Percentiles rank a stretch among this genome's conserved stretches.
phyloP scores from a whole-genome alignment of 2,329 filamentous ascomycete species.

The Ophiostoma sp. region DNA sequence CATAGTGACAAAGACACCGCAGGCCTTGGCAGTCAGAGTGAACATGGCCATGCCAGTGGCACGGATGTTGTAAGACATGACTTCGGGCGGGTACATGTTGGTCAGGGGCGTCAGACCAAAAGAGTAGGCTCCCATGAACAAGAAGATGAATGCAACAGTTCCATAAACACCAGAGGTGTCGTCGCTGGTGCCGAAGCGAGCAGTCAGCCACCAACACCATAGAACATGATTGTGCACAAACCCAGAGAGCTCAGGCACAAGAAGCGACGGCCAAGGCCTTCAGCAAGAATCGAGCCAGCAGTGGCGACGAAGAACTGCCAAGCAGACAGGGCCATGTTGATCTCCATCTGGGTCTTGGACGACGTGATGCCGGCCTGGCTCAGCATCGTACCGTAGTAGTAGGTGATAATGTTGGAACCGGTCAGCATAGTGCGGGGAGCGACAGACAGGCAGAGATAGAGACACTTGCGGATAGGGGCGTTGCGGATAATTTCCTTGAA shows the following conservation, averaged over 20 bases:
- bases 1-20: constrained; percentile 27
- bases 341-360: constrained; percentile 27
- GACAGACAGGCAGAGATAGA: constrained; percentile 28
- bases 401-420: constrained; percentile 25
- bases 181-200: constrained; percentile 30
- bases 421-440: constrained; percentile 20
- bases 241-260: constrained; percentile 37
- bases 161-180: constrained; percentile 25
- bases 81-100: constrained; percentile 27
- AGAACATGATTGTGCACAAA: constrained; percentile 30
- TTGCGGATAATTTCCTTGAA: constrained; percentile 22
- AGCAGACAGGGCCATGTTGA: constrained; percentile 26
- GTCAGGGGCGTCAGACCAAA: constrained; percentile 27
- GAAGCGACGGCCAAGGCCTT: constrained; percentile 27
- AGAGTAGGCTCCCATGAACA: constrained; percentile 28
- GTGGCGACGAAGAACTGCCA: constrained; percentile 26
- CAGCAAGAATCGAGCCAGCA: constrained; percentile 29
- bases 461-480: constrained; percentile 20
- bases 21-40: constrained; percentile 25
- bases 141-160: constrained; percentile 30
- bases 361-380: constrained; percentile 25
- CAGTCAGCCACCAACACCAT: constrained; percentile 37
- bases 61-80: constrained; percentile 27
- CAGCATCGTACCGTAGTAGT: constrained; percentile 27
- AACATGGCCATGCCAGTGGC: constrained; percentile 27